Percentiles rank a stretch among this genome's conserved stretches.
phyloP scores from a whole-genome alignment of 169 alveolate species.

The Plasmodium sp. region DNA sequence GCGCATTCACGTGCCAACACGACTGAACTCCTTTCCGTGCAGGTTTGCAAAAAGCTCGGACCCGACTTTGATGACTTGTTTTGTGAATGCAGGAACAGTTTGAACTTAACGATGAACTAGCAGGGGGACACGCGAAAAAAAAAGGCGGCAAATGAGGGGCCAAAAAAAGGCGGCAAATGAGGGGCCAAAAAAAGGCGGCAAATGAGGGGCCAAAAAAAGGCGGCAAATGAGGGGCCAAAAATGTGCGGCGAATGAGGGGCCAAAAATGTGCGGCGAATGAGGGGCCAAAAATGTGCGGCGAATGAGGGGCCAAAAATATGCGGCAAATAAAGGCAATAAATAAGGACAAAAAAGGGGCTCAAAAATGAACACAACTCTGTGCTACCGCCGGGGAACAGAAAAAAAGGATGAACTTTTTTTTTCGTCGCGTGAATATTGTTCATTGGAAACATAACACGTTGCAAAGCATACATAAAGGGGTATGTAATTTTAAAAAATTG shows the following conservation, averaged over 20 bases:
- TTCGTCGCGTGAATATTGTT: neutral
- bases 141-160: neutral
- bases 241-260: neutral
- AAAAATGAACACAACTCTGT: neutral
- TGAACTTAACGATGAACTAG: conserved; percentile 36
- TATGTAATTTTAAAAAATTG: too few species aligned
- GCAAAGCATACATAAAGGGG: neutral
- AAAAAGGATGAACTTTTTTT: neutral
- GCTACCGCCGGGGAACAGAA: neutral
- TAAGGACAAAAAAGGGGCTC: neutral
- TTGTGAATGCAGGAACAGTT: conserved; percentile 54
- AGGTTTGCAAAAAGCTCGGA: conserved; percentile 69
- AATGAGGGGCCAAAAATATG: neutral
- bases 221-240: neutral
- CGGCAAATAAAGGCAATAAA: neutral
- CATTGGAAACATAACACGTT: neutral
- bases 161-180: too few species aligned
- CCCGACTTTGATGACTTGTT: conserved; percentile 39
- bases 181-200: neutral
- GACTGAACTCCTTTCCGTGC: neutral
- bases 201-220: neutral
- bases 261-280: too few species aligned
- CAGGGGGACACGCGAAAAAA: neutral
- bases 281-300: neutral
- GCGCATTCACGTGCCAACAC: neutral